Evolutionary conservation across 2,329 filamentous ascomycete species (phyloP).

Genomic region (Periconia macrospinosa): DNA sequence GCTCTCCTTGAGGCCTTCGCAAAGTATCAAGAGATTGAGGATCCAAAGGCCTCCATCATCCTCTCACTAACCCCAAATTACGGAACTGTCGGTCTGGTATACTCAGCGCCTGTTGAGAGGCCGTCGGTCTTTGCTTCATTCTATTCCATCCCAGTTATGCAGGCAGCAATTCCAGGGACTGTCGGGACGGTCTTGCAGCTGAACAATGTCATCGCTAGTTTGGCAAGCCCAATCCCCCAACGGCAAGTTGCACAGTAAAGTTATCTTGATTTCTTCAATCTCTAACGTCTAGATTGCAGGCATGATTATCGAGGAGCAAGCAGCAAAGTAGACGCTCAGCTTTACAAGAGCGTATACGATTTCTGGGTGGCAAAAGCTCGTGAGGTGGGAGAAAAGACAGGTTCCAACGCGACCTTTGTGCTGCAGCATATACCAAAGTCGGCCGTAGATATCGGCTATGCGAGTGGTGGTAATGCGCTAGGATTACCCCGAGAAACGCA

Average conservation of each 20-base stretch:
- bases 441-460: background rate
- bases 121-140: no score
- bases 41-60: no score
- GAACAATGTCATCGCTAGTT: no score
- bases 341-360: slow-evolving; percentile 29
- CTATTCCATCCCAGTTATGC: no score
- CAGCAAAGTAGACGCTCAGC: slow-evolving; percentile 18
- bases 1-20: slow-evolving; percentile 28
- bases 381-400: background rate
- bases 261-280: no score
- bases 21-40: slow-evolving; percentile 22
- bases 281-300: slow-evolving; percentile 1
- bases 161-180: no score
- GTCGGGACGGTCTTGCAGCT: no score
- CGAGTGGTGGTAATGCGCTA: slow-evolving; percentile 3
- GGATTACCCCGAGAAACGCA: slow-evolving; percentile 1
- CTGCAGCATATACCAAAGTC: slow-evolving; percentile 1
- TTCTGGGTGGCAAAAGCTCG: slow-evolving; percentile 1
- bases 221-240: no score
- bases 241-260: no score
- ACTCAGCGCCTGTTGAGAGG: no score
- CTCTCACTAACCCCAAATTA: no score
- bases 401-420: slow-evolving; percentile 3
- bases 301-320: slow-evolving; percentile 23
- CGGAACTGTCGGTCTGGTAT: no score